phyloP scores from a whole-genome alignment of 257 asterid species.

The Nyctanthes arbortristis region DNA sequence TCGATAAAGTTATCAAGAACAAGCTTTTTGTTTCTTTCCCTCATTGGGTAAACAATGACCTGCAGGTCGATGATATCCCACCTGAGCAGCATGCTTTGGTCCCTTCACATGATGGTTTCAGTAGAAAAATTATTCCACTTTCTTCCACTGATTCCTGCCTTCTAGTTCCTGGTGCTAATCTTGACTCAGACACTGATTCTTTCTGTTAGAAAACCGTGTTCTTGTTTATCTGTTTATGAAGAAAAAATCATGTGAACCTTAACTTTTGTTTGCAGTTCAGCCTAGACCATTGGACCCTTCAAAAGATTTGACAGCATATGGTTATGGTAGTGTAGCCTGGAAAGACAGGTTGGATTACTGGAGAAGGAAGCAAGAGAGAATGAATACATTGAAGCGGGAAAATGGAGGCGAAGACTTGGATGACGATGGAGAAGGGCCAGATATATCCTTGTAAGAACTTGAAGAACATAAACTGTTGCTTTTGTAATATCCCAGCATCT shows the following conservation, averaged over 20 bases:
- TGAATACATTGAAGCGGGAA: background rate
- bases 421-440: slow-evolving; percentile 15
- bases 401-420: slow-evolving; percentile 16
- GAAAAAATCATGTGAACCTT: background rate
- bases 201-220: background rate
- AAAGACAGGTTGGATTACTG: slow-evolving; percentile 34
- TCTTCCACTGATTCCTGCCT: slow-evolving; percentile 7
- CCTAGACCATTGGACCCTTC: slow-evolving; percentile 35
- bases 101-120: slow-evolving; percentile 1
- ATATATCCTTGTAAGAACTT: slow-evolving; percentile 27
- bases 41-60: background rate
- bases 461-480: background rate
- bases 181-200: background rate
- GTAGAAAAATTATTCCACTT: slow-evolving; percentile 5
- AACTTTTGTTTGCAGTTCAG: slow-evolving; percentile 8
- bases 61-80: slow-evolving; percentile 28
- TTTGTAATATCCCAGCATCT: background rate
- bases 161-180: background rate
- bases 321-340: slow-evolving; percentile 40
- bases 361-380: slow-evolving; percentile 28
- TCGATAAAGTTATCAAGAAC: too few relatives aligned
- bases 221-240: background rate
- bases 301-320: slow-evolving; percentile 34
- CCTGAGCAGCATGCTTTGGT: slow-evolving; percentile 23
- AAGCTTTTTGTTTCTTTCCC: too few relatives aligned